A percentile compares a stretch with the other conserved stretches of the same genome.
Evolutionary conservation across 176 grass and related monocot species (phyloP).

Genomic region (Rhynchospora tenuis): DNA sequence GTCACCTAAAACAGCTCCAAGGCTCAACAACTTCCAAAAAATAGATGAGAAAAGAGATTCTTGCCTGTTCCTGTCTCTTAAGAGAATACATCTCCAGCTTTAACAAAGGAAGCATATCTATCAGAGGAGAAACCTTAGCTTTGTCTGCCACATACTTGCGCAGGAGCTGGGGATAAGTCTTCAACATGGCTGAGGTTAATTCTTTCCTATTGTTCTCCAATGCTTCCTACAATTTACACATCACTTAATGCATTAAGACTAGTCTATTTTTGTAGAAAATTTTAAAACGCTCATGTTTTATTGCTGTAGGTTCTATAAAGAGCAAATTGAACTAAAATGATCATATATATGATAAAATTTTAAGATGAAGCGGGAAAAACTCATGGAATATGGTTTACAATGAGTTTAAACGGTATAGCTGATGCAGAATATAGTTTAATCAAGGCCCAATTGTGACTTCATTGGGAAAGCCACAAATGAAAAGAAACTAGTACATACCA

Average conservation of each 20-base stretch:
- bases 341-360: background rate
- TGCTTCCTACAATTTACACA: slow-evolving; percentile 51
- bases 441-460: no score
- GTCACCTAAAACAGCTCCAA: background rate
- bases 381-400: background rate
- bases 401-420: background rate
- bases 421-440: background rate
- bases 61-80: slow-evolving; percentile 89
- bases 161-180: slow-evolving; percentile 76
- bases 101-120: slow-evolving; percentile 81
- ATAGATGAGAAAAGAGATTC: slow-evolving; percentile 10
- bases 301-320: background rate
- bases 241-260: slow-evolving; percentile 2
- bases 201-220: slow-evolving; percentile 80
- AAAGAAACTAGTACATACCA: background rate
- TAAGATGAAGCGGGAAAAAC: background rate
- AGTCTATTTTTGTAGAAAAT: background rate
- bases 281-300: background rate
- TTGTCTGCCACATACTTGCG: slow-evolving; percentile 91
- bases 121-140: slow-evolving; percentile 78
- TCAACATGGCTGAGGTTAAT: slow-evolving; percentile 77
- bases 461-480: background rate
- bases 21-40: background rate
- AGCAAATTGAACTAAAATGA: background rate
- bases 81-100: slow-evolving; percentile 95